Evolutionary conservation across 2,329 filamentous ascomycete genomes (phyloP).

Genomic region (Didymella lethalis): DNA sequence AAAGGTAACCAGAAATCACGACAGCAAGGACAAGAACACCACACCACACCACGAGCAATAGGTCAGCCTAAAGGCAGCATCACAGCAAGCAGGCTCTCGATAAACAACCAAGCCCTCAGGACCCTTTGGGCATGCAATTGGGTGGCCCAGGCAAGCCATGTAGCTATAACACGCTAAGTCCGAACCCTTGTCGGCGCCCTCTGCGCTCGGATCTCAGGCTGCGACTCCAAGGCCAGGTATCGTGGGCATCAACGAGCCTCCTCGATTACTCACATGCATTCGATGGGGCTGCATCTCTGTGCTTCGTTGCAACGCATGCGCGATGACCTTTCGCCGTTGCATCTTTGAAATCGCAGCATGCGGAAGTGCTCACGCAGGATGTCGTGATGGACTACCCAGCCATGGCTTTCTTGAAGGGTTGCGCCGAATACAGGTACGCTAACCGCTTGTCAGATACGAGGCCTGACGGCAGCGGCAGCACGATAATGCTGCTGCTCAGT

Average conservation of each 20-base stretch:
- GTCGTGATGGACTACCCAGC: slow-evolving; percentile 21
- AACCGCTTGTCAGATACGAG: slow-evolving; percentile 35
- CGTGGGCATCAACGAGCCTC: slow-evolving; percentile 19
- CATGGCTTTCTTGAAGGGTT: slow-evolving; percentile 26
- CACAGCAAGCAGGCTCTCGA: slow-evolving; percentile 17
- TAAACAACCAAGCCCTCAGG: slow-evolving; percentile 14
- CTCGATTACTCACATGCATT: not conserved
- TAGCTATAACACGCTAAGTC: slow-evolving; percentile 17
- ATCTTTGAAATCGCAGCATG: slow-evolving; percentile 10
- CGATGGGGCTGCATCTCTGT: not conserved
- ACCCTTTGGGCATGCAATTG: slow-evolving; percentile 28
- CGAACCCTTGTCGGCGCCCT: slow-evolving; percentile 19
- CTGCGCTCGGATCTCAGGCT: slow-evolving; percentile 26
- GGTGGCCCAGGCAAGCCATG: slow-evolving; percentile 14
- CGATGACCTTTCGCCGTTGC: not conserved
- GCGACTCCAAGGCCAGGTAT: slow-evolving; percentile 20
- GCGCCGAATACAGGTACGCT: slow-evolving; percentile 32
- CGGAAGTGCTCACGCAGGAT: slow-evolving; percentile 10
- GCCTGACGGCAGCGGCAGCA: slow-evolving; percentile 36
- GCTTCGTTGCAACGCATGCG: not conserved
- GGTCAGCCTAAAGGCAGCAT: slow-evolving; percentile 21
- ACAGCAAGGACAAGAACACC: slow-evolving; percentile 1
- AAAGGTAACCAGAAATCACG: not conserved
- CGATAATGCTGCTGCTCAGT: slow-evolving; percentile 20
- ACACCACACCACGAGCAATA: slow-evolving; percentile 22